Evolutionary conservation across 768 basidiomycete species (phyloP).

Genomic region (Mycena alexandri): DNA sequence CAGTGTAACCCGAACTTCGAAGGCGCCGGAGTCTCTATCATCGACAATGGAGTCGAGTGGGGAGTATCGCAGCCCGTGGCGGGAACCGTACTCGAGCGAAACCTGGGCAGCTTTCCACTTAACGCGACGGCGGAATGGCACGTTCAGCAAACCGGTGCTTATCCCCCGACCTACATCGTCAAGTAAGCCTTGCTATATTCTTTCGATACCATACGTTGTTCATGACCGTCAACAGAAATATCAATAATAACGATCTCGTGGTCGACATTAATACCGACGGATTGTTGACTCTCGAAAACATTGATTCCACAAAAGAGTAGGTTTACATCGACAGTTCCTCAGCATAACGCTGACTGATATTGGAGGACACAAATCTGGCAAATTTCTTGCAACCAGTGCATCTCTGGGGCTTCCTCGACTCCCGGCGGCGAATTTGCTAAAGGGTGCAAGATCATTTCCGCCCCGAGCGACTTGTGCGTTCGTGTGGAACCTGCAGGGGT

Average conservation of each 20-base stretch:
- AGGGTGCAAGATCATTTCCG: constrained; percentile 17
- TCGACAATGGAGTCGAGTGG: constrained; percentile 2
- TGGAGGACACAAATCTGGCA: constrained; percentile 26
- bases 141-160: constrained; percentile 21
- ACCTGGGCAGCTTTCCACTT: constrained; percentile 6
- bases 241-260: constrained; percentile 22
- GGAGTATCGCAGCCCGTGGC: constrained; percentile 4
- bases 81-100: constrained; percentile 14
- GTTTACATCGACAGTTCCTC: background rate
- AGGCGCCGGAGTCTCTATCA: constrained; percentile 26
- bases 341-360: background rate
- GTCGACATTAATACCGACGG: constrained; percentile 33
- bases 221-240: background rate
- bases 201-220: background rate
- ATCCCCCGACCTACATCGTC: constrained; percentile 7
- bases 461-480: constrained; percentile 10
- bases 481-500: background rate
- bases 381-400: constrained; percentile 20
- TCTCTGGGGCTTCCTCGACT: constrained; percentile 14
- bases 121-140: constrained; percentile 26
- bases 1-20: constrained; percentile 29
- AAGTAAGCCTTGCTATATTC: background rate
- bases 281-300: constrained; percentile 10
- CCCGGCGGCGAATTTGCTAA: constrained; percentile 24
- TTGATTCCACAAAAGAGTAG: constrained; percentile 6